phyloP scores from a whole-genome alignment of 1,139 yeast genomes.

The Groenewaldozyma auringiensis region DNA sequence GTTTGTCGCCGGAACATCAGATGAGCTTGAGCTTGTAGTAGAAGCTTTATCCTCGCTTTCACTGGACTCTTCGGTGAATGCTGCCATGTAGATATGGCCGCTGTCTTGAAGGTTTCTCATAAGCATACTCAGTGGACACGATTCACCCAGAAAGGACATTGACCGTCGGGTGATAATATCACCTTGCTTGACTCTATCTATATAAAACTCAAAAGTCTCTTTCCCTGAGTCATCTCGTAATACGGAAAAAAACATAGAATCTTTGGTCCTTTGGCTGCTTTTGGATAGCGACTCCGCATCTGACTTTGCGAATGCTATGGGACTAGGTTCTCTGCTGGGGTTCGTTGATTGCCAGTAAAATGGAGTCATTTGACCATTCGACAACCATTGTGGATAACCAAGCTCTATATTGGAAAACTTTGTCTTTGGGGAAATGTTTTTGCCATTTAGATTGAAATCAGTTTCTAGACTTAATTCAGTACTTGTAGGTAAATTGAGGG shows the following conservation, averaged over 20 bases:
- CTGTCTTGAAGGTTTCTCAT: slow-evolving; percentile 11
- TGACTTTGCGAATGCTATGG: background rate
- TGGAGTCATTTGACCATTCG: slow-evolving; percentile 1
- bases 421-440: too few species aligned
- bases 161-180: slow-evolving; percentile 7
- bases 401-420: background rate
- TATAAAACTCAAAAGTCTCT: background rate
- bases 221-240: slow-evolving; percentile 6
- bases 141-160: slow-evolving; percentile 14
- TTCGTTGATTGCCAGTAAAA: background rate
- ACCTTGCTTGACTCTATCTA: background rate
- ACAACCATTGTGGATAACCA: slow-evolving; percentile 1
- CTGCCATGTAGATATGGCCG: slow-evolving; percentile 10
- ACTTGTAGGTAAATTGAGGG: too few species aligned
- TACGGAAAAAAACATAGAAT: background rate
- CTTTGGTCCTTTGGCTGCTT: background rate
- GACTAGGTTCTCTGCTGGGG: background rate
- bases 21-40: background rate
- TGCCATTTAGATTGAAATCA: too few species aligned
- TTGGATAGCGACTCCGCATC: slow-evolving; percentile 5
- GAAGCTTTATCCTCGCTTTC: background rate
- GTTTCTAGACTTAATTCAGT: too few species aligned
- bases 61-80: slow-evolving; percentile 5
- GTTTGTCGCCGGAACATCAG: background rate
- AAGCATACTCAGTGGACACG: slow-evolving; percentile 13